phyloP scores from a whole-genome alignment of 805 yeast species.

The Metahyphopichia silvanorum region DNA sequence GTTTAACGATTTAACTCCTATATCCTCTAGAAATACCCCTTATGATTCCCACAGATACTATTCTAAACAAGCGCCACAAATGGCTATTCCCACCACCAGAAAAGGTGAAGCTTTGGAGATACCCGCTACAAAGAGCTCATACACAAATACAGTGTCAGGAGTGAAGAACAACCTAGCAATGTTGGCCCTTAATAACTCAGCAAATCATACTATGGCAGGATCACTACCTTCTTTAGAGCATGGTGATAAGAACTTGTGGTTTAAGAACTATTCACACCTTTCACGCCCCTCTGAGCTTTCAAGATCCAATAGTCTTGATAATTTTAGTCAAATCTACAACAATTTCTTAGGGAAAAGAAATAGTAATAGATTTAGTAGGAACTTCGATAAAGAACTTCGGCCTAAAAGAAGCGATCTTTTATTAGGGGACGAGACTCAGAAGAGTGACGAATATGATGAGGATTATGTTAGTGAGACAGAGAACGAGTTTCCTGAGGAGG shows the following conservation, averaged over 20 bases:
- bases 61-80: constrained; percentile 37
- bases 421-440: constrained; percentile 5
- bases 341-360: constrained; percentile 16
- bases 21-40: constrained; percentile 2
- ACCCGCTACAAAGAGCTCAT: constrained; percentile 33
- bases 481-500: constrained; percentile 12
- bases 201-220: neutral
- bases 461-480: constrained; percentile 10
- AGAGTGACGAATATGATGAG: constrained; percentile 3
- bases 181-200: constrained; percentile 2
- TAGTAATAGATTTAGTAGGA: constrained; percentile 9
- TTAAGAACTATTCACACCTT: constrained; percentile 23
- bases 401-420: neutral
- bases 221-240: neutral
- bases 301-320: constrained; percentile 21
- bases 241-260: constrained; percentile 17
- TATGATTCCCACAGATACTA: constrained; percentile 10
- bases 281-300: constrained; percentile 14
- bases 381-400: constrained; percentile 11
- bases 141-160: constrained; percentile 10
- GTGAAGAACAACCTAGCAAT: constrained; percentile 1
- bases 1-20: constrained; percentile 6
- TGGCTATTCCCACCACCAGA: constrained; percentile 81
- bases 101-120: constrained; percentile 79
- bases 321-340: constrained; percentile 21